Evolutionary conservation across 2,329 filamentous ascomycete species (phyloP), one percentile per base, ranked within the genome.

Genomic region (Chalaropsis thielavioides): DNA sequence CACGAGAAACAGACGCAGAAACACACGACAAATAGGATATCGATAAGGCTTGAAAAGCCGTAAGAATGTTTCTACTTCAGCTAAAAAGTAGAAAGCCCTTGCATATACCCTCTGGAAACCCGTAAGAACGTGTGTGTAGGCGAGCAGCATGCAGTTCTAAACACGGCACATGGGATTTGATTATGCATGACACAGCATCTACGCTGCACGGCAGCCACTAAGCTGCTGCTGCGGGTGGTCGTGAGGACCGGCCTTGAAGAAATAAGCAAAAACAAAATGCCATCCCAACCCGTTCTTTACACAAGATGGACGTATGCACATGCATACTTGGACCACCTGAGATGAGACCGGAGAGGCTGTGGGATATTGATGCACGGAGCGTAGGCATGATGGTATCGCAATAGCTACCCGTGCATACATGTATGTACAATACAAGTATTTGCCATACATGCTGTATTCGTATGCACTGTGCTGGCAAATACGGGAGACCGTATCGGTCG

Each of bases 171-270:
- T 58, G n/a, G 24, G 15, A 58, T 58, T 58, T 58, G 24, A 58
- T 58, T 31, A 27, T 58, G 54, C 54, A 58, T 58, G 54, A 35
- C 54, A 58, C 54, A 58, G 54, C 54, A 58, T 58, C 54, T 31
- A 10, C 31, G 54, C 31, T 58, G 17, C 27, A 58, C 54, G 10
- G 24, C 54, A 58, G 54, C 46, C 24, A 51, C 46, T 7, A 15
- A 27, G 24, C 22, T 51, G 22, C 22, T 51, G 46, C 2, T 19
- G 46, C 24, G 22, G 22, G 15, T 24, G 11, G 7, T 10, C 24
- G 19, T 24, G 22, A 27, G 8, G 27, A 35, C 54, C 8, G 54
- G 54, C 6, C 54, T 11, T 58, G 27, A 35, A 38, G 54, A 38
- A n/a, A n/a, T n/a, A n/a, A n/a, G n/a, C n/a, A n/a, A n/a, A 35